These are phyloP conservation scores for Penicillium expansum DNA, from an alignment of 2,329 filamentous ascomycete species.

Conservation along the genomic window DNA sequence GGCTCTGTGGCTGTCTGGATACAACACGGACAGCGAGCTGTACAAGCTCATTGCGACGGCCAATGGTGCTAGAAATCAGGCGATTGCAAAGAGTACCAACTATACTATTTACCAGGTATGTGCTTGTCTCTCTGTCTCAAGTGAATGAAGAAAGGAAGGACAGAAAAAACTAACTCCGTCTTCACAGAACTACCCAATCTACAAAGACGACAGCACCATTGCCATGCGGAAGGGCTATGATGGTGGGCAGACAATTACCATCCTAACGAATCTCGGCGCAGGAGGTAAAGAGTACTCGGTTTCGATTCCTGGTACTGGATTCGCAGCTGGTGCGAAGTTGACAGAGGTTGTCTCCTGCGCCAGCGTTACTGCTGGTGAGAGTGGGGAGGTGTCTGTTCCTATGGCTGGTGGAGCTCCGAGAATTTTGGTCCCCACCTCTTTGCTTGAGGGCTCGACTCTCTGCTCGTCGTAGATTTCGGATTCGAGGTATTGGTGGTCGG, in stretches of 20 bases:
- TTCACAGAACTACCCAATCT: constrained; percentile 41
- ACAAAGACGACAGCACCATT: constrained; percentile 44
- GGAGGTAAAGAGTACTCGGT: constrained; percentile 26
- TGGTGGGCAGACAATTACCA: constrained; percentile 39
- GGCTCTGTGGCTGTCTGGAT: constrained; percentile 56
- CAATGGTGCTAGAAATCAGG: constrained; percentile 51
- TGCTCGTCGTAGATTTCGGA: constrained; percentile 6
- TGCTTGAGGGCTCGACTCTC: constrained; percentile 11
- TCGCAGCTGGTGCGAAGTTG: constrained; percentile 21
- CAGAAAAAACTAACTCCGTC: neutral
- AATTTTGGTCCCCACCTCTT: constrained; percentile 32
- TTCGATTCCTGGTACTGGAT: constrained; percentile 26
- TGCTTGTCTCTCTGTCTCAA: neutral
- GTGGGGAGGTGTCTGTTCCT: constrained; percentile 45
- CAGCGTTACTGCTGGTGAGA: constrained; percentile 40
- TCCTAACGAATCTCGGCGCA: constrained; percentile 46
- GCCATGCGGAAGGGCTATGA: constrained; percentile 45
- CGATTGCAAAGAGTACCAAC: constrained; percentile 33
- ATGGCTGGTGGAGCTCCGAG: constrained; percentile 47
- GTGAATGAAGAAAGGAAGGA: neutral
- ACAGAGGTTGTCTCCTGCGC: constrained; percentile 42
- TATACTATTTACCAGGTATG: constrained; percentile 42
- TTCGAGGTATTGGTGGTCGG: neutral
- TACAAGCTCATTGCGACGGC: constrained; percentile 49
- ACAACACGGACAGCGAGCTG: constrained; percentile 46